Percentiles rank a stretch among this genome's conserved stretches.
phyloP scores from a whole-genome alignment of 2,329 filamentous ascomycete genomes.

The Dothistroma pini region DNA sequence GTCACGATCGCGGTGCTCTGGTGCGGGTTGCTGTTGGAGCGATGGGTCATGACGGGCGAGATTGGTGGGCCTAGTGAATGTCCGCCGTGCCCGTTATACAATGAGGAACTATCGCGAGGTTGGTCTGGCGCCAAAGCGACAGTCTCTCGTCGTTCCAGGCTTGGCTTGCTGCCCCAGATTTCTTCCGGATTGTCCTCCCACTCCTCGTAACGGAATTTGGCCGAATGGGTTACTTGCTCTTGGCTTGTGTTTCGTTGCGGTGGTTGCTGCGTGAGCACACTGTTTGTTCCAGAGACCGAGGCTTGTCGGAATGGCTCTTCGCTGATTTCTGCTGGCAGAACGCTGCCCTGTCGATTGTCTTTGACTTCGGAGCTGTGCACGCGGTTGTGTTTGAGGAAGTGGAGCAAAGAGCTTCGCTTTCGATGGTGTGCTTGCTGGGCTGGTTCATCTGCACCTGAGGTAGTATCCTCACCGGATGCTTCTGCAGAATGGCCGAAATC shows the following conservation, averaged over 20 bases:
- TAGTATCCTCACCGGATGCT: slow-evolving; percentile 26
- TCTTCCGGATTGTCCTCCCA: slow-evolving; percentile 30
- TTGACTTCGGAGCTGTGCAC: slow-evolving; percentile 21
- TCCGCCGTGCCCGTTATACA: neutral
- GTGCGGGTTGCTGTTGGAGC: slow-evolving; percentile 16
- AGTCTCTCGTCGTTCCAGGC: slow-evolving; percentile 21
- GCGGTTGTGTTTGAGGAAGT: slow-evolving; percentile 28
- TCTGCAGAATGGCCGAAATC: slow-evolving; percentile 22
- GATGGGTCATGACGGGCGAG: slow-evolving; percentile 18
- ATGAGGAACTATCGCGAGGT: neutral
- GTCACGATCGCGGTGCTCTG: slow-evolving; percentile 23
- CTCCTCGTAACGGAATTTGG: slow-evolving; percentile 23
- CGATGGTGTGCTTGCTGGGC: slow-evolving; percentile 14
- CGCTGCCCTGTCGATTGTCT: slow-evolving; percentile 4
- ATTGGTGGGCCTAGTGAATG: slow-evolving; percentile 10
- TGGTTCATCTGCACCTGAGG: slow-evolving; percentile 25
- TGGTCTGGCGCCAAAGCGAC: slow-evolving; percentile 17
- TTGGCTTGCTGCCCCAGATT: slow-evolving; percentile 25
- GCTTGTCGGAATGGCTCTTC: slow-evolving; percentile 13
- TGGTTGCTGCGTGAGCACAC: slow-evolving; percentile 13
- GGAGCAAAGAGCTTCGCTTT: slow-evolving; percentile 28
- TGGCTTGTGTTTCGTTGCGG: slow-evolving; percentile 11
- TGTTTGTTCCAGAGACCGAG: slow-evolving; percentile 1
- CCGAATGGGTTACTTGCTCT: neutral
- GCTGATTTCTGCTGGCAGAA: slow-evolving; percentile 5